Conservation (phyloP, 495 filamentous ascomycete genomes). For the Aspergillus cristatus region DNA sequence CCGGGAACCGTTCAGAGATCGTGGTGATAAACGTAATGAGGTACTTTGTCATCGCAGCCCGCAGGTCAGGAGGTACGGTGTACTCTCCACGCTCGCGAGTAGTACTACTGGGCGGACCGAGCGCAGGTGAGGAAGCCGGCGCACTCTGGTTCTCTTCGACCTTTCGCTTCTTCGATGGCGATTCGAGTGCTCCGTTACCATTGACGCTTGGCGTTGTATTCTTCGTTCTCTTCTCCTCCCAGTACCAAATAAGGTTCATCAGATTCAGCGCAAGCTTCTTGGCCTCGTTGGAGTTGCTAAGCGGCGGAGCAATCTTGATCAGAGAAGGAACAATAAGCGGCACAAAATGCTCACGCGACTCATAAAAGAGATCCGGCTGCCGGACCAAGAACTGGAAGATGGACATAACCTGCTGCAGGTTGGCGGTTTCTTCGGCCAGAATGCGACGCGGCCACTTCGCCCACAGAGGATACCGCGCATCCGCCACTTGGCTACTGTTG, state of each 20-base stretch:
- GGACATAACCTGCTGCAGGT: slow-evolving; percentile 89
- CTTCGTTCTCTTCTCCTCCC: slow-evolving; percentile 75
- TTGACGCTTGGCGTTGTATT: slow-evolving; percentile 22
- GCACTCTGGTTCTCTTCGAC: slow-evolving; percentile 46
- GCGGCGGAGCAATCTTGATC: slow-evolving; percentile 74
- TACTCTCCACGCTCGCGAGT: slow-evolving; percentile 56
- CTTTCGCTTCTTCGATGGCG: slow-evolving; percentile 68
- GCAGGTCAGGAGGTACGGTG: slow-evolving; percentile 52
- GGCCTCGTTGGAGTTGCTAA: slow-evolving; percentile 83
- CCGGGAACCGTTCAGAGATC: slow-evolving; percentile 71
- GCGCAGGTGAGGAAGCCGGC: slow-evolving; percentile 30
- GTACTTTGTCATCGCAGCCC: slow-evolving; percentile 79
- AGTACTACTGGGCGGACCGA: slow-evolving; percentile 41
- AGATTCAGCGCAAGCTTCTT: slow-evolving; percentile 87
- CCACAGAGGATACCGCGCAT: slow-evolving; percentile 68
- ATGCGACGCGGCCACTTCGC: slow-evolving; percentile 86
- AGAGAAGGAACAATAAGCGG: slow-evolving; percentile 81
- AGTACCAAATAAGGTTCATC: slow-evolving; percentile 80
- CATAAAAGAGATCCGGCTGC: slow-evolving; percentile 89
- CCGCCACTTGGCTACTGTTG: slow-evolving; percentile 32
- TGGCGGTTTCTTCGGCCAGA: slow-evolving; percentile 89
- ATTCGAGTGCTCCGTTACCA: slow-evolving; percentile 48
- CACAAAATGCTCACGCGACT: slow-evolving; percentile 83
- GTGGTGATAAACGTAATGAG: slow-evolving; percentile 88
- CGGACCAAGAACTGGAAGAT: slow-evolving; percentile 95